Conservation (phyloP, 345 rosid species). For the Eutrema heterophyllum region DNA sequence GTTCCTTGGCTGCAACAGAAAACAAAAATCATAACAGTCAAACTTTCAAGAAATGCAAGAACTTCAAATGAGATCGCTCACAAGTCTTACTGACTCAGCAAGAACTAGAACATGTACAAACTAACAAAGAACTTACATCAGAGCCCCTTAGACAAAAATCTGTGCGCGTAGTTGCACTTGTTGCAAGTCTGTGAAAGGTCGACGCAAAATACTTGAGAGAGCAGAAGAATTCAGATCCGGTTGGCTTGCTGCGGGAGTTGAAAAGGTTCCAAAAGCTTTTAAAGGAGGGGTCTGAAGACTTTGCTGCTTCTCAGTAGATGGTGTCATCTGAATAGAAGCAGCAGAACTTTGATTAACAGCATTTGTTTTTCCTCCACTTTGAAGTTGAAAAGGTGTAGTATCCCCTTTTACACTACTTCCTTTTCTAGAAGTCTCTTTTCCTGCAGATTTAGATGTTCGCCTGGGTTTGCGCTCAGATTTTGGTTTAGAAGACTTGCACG, state of each 20-base stretch:
- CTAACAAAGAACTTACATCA: constrained; percentile 60
- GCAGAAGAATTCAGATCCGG: constrained; percentile 67
- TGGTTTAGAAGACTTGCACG: constrained; percentile 46
- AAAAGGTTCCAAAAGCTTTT: constrained; percentile 49
- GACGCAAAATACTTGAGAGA: constrained; percentile 51
- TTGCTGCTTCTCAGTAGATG: constrained; percentile 56
- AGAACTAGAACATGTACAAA: constrained; percentile 6
- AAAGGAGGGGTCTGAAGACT: constrained; percentile 40
- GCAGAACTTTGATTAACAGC: constrained; percentile 41
- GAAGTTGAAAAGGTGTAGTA: constrained; percentile 38
- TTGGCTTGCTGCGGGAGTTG: constrained; percentile 46
- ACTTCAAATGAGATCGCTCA: neutral
- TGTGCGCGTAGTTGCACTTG: constrained; percentile 99
- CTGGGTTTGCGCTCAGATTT: constrained; percentile 69
- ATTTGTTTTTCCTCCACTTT: constrained; percentile 46
- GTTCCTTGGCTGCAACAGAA: no score
- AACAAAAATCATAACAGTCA: constrained; percentile 68
- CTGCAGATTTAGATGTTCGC: constrained; percentile 55
- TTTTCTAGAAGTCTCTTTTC: constrained; percentile 57
- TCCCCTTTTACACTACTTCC: constrained; percentile 41
- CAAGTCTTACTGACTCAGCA: constrained; percentile 2
- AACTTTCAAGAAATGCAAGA: neutral
- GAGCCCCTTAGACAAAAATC: constrained; percentile 94
- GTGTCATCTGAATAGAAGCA: constrained; percentile 43
- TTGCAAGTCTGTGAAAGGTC: constrained; percentile 93